Evolutionary conservation across 345 rosid genomes (phyloP), one percentile per base, ranked within the genome.

Genomic region (Euclidium syriacum): DNA sequence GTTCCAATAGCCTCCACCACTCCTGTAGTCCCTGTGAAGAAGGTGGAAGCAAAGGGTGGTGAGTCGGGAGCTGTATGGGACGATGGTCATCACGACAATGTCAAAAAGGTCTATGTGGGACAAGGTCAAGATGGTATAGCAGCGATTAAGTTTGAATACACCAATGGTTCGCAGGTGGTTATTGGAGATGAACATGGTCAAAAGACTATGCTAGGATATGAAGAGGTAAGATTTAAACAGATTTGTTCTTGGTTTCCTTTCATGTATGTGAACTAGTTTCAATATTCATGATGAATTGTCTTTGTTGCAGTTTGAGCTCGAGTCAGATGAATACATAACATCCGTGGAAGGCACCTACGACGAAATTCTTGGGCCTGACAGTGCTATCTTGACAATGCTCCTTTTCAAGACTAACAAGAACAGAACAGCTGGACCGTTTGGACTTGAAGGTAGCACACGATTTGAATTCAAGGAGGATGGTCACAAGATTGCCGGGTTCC

Each of bases 11-110:
- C 61, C 39, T 12, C 64, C 50, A 10, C 63, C 5, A 16, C 52
- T 9, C 32, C 29, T 55, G 6, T 12, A 2, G 17, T 2, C 22
- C 67, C 69, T 4, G 10, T 15, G 0, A 62, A 47, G 52, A 70
- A 55, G 51, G 18, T 70, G 18, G 15, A 62, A 29, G 74, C 74
- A 2, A 19, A 70, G 5, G 75, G 75, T 56, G 70, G 75, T 56
- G 58, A 32, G 3, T 15, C 62, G 12, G 75, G 75, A 48, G 35
- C 23, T 40, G 47, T 17, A 22, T 71, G 75, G 75, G 75, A 71
- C 63, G 75, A 71, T 40, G 59, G 65, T 27, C 6, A 4, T 41
- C 53, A 71, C 44, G 75, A 57, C 5, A 9, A 49, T 47, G 70
- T 71, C 29, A 71, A 49, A 24, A 54, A 62, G 30, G 63, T 71